Conservation (phyloP, 2,329 filamentous ascomycete genomes). For the Fusarium concolor region DNA sequence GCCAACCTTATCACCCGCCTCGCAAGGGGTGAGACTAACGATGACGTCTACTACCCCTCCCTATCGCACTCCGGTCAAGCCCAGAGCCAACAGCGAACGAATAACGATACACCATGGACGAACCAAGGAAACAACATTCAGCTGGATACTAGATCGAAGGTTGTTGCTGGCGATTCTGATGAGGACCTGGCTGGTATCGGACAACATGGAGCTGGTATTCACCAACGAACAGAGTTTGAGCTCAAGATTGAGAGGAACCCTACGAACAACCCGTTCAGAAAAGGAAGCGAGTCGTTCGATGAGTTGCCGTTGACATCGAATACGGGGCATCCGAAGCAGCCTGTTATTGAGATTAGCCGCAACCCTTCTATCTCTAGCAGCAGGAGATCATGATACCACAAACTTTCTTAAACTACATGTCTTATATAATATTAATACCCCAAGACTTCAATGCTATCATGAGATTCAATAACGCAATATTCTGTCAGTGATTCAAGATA, state of each 20-base stretch:
- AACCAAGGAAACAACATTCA: conserved; percentile 19
- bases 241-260: conserved; percentile 34
- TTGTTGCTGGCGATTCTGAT: conserved; percentile 39
- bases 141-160: conserved; percentile 34
- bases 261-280: conserved; percentile 8
- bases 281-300: background rate
- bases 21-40: conserved; percentile 27
- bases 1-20: conserved; percentile 62
- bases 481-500: too few relatives aligned
- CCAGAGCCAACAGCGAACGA: conserved; percentile 2
- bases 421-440: background rate
- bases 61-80: conserved; percentile 36
- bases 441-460: too few relatives aligned
- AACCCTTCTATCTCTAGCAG: conserved; percentile 22
- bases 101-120: conserved; percentile 33
- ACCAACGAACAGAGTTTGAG: conserved; percentile 39
- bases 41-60: conserved; percentile 38
- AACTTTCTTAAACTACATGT: background rate
- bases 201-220: conserved; percentile 30
- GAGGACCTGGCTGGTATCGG: conserved; percentile 3
- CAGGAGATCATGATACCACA: conserved; percentile 2
- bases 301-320: conserved; percentile 40
- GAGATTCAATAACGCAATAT: too few relatives aligned
- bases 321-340: conserved; percentile 37
- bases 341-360: conserved; percentile 15